Evolutionary conservation across 2,329 filamentous ascomycete species (phyloP).

Genomic region (Penicillium sp.): DNA sequence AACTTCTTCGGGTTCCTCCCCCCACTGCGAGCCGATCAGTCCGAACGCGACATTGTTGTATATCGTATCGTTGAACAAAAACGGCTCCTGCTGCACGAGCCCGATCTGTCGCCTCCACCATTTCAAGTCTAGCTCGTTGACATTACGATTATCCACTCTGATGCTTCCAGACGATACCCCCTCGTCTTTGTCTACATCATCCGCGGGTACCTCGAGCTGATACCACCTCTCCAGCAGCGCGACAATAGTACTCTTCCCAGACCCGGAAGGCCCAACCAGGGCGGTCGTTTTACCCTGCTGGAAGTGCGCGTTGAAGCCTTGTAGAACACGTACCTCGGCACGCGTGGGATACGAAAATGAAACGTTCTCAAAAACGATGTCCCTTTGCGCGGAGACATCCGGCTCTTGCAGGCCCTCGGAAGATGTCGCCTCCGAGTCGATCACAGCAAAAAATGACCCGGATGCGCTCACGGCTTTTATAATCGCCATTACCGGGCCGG

Average conservation of each 20-base stretch:
- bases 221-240: constrained; percentile 51
- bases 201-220: constrained; percentile 23
- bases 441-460: constrained; percentile 38
- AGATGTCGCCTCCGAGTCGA: constrained; percentile 17
- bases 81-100: constrained; percentile 71
- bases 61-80: constrained; percentile 70
- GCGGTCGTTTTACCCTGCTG: constrained; percentile 46
- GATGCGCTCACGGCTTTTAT: constrained; percentile 40
- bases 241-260: constrained; percentile 53
- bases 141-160: constrained; percentile 39
- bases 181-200: neutral
- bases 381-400: neutral
- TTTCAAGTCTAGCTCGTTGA: constrained; percentile 64
- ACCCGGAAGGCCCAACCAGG: constrained; percentile 51
- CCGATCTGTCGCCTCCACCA: constrained; percentile 65
- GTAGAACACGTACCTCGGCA: neutral
- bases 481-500: constrained; percentile 40
- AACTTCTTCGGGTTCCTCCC: neutral
- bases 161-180: neutral
- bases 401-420: neutral
- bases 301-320: constrained; percentile 40
- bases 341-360: neutral
- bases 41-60: constrained; percentile 67
- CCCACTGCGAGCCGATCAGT: constrained; percentile 45
- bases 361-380: neutral